A percentile compares a stretch with the other conserved stretches of the same genome.
These are phyloP conservation scores for Penicillium sp. DNA, from an alignment of 2,329 filamentous ascomycete genomes.

Conservation along the genomic window DNA sequence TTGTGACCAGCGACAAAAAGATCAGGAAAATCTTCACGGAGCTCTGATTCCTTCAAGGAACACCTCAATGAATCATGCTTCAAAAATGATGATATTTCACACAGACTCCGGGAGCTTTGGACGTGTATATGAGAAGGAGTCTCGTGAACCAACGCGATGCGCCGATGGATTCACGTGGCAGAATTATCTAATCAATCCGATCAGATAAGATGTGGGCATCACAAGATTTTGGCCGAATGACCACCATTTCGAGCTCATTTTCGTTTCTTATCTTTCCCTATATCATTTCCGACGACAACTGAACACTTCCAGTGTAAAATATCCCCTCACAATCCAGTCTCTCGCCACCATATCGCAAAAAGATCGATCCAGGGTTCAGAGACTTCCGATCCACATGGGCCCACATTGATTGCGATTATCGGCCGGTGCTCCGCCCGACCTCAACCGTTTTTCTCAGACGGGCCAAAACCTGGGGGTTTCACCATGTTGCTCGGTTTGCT, in stretches of 20 bases:
- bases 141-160: background rate
- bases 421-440: conserved; percentile 13
- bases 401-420: conserved; percentile 16
- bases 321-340: background rate
- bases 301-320: background rate
- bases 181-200: conserved; percentile 16
- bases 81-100: no score
- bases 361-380: background rate
- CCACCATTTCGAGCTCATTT: background rate
- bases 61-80: no score
- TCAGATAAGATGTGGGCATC: conserved; percentile 16
- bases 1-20: no score
- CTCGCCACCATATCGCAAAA: no score
- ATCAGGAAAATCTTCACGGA: no score
- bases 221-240: background rate
- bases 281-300: background rate
- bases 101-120: no score
- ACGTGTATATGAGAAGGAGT: no score
- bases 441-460: background rate
- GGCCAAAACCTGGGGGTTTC: conserved; percentile 2
- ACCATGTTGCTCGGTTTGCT: conserved; percentile 26
- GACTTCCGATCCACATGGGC: conserved; percentile 13
- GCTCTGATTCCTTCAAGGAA: no score
- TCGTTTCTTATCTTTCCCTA: no score
- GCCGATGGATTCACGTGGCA: conserved; percentile 3